phyloP scores from a whole-genome alignment of 1,284 basidiomycete species.

The Coniferiporia weirii region DNA sequence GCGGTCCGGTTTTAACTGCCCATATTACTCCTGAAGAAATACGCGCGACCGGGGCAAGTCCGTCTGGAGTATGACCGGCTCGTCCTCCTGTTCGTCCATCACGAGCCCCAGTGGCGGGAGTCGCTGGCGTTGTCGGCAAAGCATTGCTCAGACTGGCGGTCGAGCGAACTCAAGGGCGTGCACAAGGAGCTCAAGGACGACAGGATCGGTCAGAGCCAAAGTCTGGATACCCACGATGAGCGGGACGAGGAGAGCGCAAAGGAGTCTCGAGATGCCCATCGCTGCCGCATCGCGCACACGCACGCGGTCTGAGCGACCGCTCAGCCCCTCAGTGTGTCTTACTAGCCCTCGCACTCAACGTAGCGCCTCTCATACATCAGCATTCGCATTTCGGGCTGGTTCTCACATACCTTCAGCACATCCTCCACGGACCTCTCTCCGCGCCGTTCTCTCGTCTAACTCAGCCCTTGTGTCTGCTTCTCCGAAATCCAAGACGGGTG shows the following conservation, averaged over 20 bases:
- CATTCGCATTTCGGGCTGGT: slow-evolving; percentile 69
- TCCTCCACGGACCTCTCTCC: slow-evolving; percentile 70
- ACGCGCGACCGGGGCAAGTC: slow-evolving; percentile 55
- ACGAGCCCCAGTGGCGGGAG: background rate
- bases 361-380: slow-evolving; percentile 45
- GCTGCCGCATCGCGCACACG: slow-evolving; percentile 36
- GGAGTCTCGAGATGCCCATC: slow-evolving; percentile 43
- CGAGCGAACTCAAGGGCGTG: slow-evolving; percentile 20
- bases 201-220: slow-evolving; percentile 25
- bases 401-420: slow-evolving; percentile 65
- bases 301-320: slow-evolving; percentile 43
- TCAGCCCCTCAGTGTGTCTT: slow-evolving; percentile 31
- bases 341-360: slow-evolving; percentile 23
- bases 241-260: slow-evolving; percentile 29
- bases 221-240: slow-evolving; percentile 23
- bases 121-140: background rate
- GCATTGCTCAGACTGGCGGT: slow-evolving; percentile 16
- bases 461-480: slow-evolving; percentile 32
- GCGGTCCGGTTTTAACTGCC: slow-evolving; percentile 42
- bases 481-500: slow-evolving; percentile 42
- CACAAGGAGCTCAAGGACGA: slow-evolving; percentile 25
- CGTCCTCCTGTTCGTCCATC: slow-evolving; percentile 32
- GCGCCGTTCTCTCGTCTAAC: slow-evolving; percentile 46
- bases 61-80: slow-evolving; percentile 40
- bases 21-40: slow-evolving; percentile 59